Evolutionary conservation across 495 filamentous ascomycete genomes (phyloP), one percentile per base, ranked within the genome.

Genomic region (Letharia columbiana): DNA sequence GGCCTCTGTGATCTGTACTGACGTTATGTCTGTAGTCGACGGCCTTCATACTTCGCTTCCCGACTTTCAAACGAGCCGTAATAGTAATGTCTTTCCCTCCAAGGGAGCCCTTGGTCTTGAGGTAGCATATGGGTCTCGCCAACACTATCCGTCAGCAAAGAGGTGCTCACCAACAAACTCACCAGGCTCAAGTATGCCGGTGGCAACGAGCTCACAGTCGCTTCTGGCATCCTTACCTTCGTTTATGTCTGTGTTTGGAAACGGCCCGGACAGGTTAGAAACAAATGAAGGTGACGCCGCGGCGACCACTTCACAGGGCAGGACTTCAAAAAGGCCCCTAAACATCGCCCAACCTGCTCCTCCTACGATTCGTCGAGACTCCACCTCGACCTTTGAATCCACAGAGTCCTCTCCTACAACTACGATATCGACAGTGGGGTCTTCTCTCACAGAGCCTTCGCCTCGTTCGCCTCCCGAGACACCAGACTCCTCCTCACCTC

Each of bases 351-450:
- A 66, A 72, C 64, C 77, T 75, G 62, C 68, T 73, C 45, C 80
- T 77, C 63, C 79, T 75, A 45, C 75, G 75, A 64, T 81, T 76
- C 68, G 73, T 79, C 33, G 69, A 41, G 71, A 71, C 52, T 73
- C 71, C 20, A 60, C 85, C n/a, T 93, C 91, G 37, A 95, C 90
- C 6, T 86, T 88, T 66, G 91, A 89, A 58, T 98, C 94, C 5
- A 89, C 87, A 37, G 92, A 97, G 71, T 96, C 92, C 11, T 98
- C 94, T 28, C 94, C 94, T 0, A 97, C 94, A 23, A 98, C 91
- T 4, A 96, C 93, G 1, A 83, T 92, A n/a, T 96, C 92, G 18
- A 96, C 91, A 17, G 89, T 92, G 54, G 94, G 93, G 73, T 92
- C 92, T 12, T 89, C 89, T 23, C 82, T 91, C 37, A 91, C 91